Evolutionary conservation across 495 filamentous ascomycete genomes (phyloP).

Genomic region (Tuber borchii): DNA sequence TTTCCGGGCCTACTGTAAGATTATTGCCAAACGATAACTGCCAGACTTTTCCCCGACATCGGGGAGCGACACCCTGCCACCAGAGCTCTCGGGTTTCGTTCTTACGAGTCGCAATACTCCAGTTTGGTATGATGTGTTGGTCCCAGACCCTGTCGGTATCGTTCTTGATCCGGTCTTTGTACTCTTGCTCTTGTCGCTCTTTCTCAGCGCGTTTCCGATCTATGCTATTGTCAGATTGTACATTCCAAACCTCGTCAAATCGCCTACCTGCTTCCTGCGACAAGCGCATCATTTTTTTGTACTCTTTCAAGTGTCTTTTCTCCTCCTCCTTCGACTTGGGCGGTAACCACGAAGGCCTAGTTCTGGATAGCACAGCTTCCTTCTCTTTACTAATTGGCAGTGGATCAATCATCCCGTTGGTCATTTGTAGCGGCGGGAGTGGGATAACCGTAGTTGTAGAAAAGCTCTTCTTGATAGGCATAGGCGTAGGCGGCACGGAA

Average conservation of each 20-base stretch:
- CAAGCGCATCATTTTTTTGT: conserved; percentile 84
- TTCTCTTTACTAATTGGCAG: conserved; percentile 95
- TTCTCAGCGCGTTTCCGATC: conserved; percentile 51
- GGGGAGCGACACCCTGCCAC: conserved; percentile 84
- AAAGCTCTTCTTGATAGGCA: conserved; percentile 36
- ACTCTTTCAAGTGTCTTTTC: conserved; percentile 81
- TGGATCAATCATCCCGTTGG: conserved; percentile 93
- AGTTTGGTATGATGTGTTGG: conserved; percentile 76
- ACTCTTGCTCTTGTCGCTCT: conserved; percentile 47
- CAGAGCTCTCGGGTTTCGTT: conserved; percentile 78
- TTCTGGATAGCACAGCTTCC: conserved; percentile 81
- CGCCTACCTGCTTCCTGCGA: conserved; percentile 61
- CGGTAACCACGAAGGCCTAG: conserved; percentile 88
- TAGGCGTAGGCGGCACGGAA: conserved; percentile 44
- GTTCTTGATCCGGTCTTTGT: conserved; percentile 56
- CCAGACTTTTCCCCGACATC: conserved; percentile 80
- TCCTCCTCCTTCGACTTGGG: conserved; percentile 92
- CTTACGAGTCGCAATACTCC: conserved; percentile 67
- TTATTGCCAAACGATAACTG: conserved; percentile 80
- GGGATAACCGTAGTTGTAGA: conserved; percentile 54
- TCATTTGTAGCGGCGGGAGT: conserved; percentile 74
- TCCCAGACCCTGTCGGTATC: conserved; percentile 77
- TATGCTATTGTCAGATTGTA: conserved; percentile 22
- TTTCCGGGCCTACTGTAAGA: conserved; percentile 65
- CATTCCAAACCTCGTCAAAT: not conserved